Percentiles rank a stretch among this genome's conserved stretches.
Evolutionary conservation across 2,329 filamentous ascomycete genomes (phyloP).

Genomic region (Calycina herbarum): DNA sequence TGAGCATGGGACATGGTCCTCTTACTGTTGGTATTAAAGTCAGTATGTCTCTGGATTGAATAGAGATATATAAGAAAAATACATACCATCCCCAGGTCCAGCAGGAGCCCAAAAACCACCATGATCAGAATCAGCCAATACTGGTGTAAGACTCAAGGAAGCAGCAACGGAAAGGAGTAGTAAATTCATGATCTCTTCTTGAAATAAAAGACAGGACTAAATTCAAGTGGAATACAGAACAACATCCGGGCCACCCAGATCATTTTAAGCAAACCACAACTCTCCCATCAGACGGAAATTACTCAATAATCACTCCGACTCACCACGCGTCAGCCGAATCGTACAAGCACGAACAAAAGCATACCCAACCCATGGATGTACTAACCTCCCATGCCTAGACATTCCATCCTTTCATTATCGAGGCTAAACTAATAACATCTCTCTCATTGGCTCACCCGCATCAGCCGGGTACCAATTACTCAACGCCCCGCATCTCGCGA

Average conservation of each 20-base stretch:
- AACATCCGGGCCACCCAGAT: no score
- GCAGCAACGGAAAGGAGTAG: neutral
- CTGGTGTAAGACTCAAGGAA: neutral
- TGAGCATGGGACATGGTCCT: constrained; percentile 18
- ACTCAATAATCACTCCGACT: no score
- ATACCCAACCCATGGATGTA: no score
- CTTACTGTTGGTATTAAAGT: constrained; percentile 5
- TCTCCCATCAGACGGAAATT: no score
- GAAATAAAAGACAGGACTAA: neutral
- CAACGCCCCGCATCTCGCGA: neutral
- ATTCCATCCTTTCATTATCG: neutral
- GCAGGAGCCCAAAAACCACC: neutral
- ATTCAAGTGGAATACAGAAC: neutral
- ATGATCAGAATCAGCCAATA: neutral
- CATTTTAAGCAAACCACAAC: no score
- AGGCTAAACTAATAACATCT: neutral
- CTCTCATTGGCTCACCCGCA: neutral
- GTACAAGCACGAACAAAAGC: no score
- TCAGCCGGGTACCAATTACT: neutral
- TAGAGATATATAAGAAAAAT: neutral
- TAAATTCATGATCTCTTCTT: neutral
- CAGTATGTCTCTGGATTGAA: neutral
- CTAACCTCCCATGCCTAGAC: no score
- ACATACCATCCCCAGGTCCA: constrained; percentile 4
- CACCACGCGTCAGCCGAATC: no score